Evolutionary conservation across 1,284 basidiomycete genomes (phyloP).

Genomic region (Rhodotorula sp.): DNA sequence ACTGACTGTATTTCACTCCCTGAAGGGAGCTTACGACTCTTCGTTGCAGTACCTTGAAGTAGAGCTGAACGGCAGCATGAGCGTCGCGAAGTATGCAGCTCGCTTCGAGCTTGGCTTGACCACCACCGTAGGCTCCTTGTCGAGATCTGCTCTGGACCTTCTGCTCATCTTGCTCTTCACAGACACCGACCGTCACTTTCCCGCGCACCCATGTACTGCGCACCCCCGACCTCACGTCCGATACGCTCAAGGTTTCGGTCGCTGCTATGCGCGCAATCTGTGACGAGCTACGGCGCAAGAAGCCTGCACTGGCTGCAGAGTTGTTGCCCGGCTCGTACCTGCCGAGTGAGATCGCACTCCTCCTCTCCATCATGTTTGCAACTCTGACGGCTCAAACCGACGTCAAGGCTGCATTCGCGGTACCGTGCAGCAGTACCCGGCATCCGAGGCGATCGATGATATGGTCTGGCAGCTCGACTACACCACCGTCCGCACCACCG

Average conservation of each 20-base stretch:
- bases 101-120: slow-evolving; percentile 45
- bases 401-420: slow-evolving; percentile 24
- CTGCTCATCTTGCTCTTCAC: background rate
- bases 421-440: background rate
- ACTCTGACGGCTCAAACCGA: background rate
- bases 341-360: slow-evolving; percentile 11
- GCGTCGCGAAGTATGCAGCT: slow-evolving; percentile 45
- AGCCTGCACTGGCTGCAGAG: background rate
- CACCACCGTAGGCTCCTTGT: slow-evolving; percentile 34
- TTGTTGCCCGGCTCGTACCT: slow-evolving; percentile 14
- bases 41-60: slow-evolving; percentile 39
- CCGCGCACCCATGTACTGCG: slow-evolving; percentile 19
- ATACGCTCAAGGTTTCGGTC: slow-evolving; percentile 25
- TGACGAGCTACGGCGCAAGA: background rate
- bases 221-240: slow-evolving; percentile 24
- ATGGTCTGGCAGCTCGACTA: slow-evolving; percentile 36
- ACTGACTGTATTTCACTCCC: background rate
- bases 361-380: too few relatives aligned
- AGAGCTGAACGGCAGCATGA: slow-evolving; percentile 33
- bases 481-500: background rate
- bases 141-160: too few relatives aligned
- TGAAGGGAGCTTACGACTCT: slow-evolving; percentile 25
- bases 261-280: slow-evolving; percentile 10
- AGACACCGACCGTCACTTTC: slow-evolving; percentile 31
- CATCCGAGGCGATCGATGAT: background rate